Evolutionary conservation across 768 basidiomycete genomes (phyloP).

Genomic region (Suillus luteus): DNA sequence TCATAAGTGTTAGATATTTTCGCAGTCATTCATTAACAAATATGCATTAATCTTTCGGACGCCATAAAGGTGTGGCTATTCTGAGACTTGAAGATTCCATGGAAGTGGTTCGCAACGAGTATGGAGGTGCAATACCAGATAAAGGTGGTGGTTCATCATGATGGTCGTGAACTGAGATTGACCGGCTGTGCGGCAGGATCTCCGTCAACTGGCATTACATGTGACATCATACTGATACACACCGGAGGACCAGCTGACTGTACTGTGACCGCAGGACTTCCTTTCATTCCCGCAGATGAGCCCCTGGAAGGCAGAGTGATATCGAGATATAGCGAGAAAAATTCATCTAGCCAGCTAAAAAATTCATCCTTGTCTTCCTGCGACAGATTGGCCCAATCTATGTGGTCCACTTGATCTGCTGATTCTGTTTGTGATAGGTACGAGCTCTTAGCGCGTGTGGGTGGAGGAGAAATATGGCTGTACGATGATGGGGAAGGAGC

Average conservation of each 20-base stretch:
- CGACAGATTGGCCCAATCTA: slow-evolving; percentile 74
- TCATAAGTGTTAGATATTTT: slow-evolving; percentile 2
- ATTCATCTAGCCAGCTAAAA: slow-evolving; percentile 82
- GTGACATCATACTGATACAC: slow-evolving; percentile 14
- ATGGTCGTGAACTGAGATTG: slow-evolving; percentile 5
- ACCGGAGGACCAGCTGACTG: slow-evolving; percentile 20
- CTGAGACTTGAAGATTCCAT: neutral
- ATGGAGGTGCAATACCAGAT: neutral
- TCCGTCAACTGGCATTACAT: neutral
- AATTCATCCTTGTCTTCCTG: slow-evolving; percentile 69
- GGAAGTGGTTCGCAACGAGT: neutral
- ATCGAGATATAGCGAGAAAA: slow-evolving; percentile 55
- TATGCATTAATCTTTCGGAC: neutral
- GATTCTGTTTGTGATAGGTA: slow-evolving; percentile 22
- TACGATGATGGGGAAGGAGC: slow-evolving; percentile 17
- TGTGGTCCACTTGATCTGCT: slow-evolving; percentile 22
- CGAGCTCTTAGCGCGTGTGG: slow-evolving; percentile 28
- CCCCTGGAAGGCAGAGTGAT: slow-evolving; percentile 24
- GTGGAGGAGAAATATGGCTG: slow-evolving; percentile 28
- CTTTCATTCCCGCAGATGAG: neutral
- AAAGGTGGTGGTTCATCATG: neutral
- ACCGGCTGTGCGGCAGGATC: slow-evolving; percentile 2
- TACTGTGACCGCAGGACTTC: neutral
- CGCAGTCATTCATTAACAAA: slow-evolving; percentile 5
- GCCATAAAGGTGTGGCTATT: neutral